Percentiles rank a stretch among this genome's conserved stretches.
Evolutionary conservation across 331 rosid species (phyloP).

Genomic region (Cydonia oblonga): DNA sequence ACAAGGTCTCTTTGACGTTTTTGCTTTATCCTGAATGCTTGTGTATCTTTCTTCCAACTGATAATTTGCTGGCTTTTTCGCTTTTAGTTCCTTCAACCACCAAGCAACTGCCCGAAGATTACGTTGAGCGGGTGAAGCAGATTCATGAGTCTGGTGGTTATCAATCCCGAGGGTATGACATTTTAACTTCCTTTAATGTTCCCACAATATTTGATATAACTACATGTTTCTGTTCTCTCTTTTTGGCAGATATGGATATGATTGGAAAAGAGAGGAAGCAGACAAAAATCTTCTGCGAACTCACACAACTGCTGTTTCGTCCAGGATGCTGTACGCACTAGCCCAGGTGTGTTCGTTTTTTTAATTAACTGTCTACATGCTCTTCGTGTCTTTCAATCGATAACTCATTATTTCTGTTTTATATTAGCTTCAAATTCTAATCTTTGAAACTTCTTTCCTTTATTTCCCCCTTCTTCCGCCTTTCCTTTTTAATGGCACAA

Average conservation of each 20-base stretch:
- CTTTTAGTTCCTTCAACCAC: constrained; percentile 75
- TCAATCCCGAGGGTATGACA: constrained; percentile 74
- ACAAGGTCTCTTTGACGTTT: constrained; percentile 27
- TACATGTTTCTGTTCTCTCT: constrained; percentile 1
- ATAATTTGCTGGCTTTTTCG: constrained; percentile 1
- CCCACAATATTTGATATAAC: neutral
- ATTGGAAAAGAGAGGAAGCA: constrained; percentile 92
- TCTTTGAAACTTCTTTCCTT: neutral
- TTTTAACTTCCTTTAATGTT: neutral
- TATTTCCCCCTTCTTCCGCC: neutral
- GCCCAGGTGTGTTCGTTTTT: constrained; percentile 51
- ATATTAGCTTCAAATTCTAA: neutral
- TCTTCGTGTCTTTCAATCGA: neutral
- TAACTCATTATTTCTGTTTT: neutral
- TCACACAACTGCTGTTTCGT: constrained; percentile 90
- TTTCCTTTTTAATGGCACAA: neutral
- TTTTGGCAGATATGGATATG: constrained; percentile 56
- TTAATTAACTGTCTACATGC: neutral
- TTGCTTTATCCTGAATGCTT: constrained; percentile 4
- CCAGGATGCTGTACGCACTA: constrained; percentile 74
- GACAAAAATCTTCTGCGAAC: constrained; percentile 84
- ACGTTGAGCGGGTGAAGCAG: constrained; percentile 79
- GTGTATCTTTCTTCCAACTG: constrained; percentile 14
- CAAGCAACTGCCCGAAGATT: constrained; percentile 73
- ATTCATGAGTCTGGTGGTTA: constrained; percentile 85